Percentiles rank a stretch among this genome's conserved stretches.
Evolutionary conservation across 257 asterid genomes (phyloP).

Genomic region (Striga asiatica): DNA sequence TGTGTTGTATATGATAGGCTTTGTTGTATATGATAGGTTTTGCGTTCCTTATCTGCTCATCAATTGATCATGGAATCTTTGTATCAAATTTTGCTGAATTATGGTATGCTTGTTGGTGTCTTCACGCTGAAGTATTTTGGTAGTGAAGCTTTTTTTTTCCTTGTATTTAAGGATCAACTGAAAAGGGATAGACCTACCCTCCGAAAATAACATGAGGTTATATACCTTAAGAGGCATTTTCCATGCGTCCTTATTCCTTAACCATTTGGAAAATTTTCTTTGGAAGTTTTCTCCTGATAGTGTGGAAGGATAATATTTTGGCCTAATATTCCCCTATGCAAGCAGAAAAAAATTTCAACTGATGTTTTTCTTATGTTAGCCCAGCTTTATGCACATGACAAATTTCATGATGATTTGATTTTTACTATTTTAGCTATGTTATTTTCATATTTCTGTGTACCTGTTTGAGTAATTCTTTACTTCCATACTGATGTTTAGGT

Average conservation of each 20-base stretch:
- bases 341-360: neutral
- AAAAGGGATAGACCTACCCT: neutral
- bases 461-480: neutral
- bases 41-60: neutral
- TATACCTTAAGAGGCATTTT: too few species aligned
- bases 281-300: neutral
- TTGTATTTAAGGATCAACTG: neutral
- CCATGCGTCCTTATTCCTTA: too few species aligned
- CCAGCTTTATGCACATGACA: too few species aligned
- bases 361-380: too few species aligned
- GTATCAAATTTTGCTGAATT: neutral
- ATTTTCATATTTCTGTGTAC: neutral
- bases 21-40: neutral
- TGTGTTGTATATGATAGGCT: neutral
- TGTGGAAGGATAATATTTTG: too few species aligned
- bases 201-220: slow-evolving; percentile 1
- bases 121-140: neutral
- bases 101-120: neutral
- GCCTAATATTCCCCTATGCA: neutral
- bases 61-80: neutral
- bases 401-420: neutral
- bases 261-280: neutral
- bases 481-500: neutral
- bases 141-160: neutral
- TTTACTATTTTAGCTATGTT: neutral